Evolutionary conservation across 129 eudicot genomes (phyloP).

Genomic region (Escallonia rubra): DNA sequence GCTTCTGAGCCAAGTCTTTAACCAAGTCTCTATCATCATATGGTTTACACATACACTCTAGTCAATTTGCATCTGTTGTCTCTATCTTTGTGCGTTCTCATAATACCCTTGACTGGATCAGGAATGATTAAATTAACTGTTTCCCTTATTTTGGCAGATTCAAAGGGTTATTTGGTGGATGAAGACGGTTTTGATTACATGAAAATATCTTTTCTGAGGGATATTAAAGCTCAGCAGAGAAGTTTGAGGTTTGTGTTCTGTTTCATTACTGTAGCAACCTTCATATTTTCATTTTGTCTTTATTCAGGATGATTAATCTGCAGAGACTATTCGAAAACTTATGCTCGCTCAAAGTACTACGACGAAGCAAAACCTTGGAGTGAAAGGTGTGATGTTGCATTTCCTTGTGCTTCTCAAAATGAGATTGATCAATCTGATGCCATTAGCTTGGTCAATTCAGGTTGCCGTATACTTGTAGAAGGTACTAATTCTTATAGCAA

Average conservation of each 20-base stretch:
- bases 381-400: constrained; percentile 95
- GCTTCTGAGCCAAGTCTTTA: too few species aligned
- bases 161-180: constrained; percentile 96
- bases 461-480: constrained; percentile 92
- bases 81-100: neutral
- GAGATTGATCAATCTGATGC: constrained; percentile 94
- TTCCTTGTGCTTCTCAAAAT: constrained; percentile 95
- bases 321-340: constrained; percentile 98
- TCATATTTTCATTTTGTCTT: constrained; percentile 2
- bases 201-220: constrained; percentile 84
- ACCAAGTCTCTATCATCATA: too few species aligned
- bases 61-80: too few species aligned
- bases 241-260: constrained; percentile 71
- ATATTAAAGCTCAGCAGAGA: constrained; percentile 85
- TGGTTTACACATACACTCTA: too few species aligned
- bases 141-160: constrained; percentile 41
- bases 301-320: constrained; percentile 6
- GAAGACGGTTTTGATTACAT: constrained; percentile 93
- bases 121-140: too few species aligned
- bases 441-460: constrained; percentile 84
- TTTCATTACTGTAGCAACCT: neutral
- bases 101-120: neutral
- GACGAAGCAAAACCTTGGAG: constrained; percentile 98
- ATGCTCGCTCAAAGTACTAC: constrained; percentile 89
- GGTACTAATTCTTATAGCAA: constrained; percentile 32